These are phyloP conservation scores for Tylopilus rubrobrunneus DNA, from an alignment of 768 basidiomycete species.

Conservation along the genomic window DNA sequence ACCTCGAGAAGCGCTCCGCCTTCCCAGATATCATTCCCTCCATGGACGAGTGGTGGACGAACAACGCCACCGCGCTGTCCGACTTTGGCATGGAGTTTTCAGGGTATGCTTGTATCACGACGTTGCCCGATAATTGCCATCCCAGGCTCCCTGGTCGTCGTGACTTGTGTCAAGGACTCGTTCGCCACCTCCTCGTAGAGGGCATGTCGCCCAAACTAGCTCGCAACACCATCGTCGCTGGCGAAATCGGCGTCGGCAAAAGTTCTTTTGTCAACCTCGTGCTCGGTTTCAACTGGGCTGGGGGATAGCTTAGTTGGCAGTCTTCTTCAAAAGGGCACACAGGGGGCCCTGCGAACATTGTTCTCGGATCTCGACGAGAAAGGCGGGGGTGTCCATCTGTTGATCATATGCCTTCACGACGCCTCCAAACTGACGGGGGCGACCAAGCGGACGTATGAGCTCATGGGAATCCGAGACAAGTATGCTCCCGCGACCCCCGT, in stretches of 20 bases:
- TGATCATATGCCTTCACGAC: slow-evolving; percentile 28
- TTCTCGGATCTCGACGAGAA: slow-evolving; percentile 20
- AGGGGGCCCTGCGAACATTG: slow-evolving; percentile 18
- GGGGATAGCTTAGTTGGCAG: slow-evolving; percentile 16
- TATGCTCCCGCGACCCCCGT: slow-evolving; percentile 19
- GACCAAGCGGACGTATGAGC: slow-evolving; percentile 18
- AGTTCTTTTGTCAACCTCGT: slow-evolving; percentile 21
- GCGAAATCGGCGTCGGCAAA: too few relatives aligned
- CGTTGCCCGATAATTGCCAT: slow-evolving; percentile 19
- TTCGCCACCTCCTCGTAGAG: slow-evolving; percentile 13
- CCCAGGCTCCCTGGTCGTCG: slow-evolving; percentile 19
- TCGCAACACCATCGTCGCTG: too few relatives aligned
- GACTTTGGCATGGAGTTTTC: slow-evolving; percentile 31
- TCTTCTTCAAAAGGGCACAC: slow-evolving; percentile 16
- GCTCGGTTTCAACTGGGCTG: background rate
- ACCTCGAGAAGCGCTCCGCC: slow-evolving; percentile 30
- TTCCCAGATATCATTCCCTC: slow-evolving; percentile 16
- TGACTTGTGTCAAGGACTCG: slow-evolving; percentile 14
- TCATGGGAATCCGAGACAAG: slow-evolving; percentile 15
- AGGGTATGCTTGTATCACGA: slow-evolving; percentile 23
- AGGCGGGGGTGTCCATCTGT: slow-evolving; percentile 23
- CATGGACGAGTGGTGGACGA: slow-evolving; percentile 39
- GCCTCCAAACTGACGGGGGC: slow-evolving; percentile 12
- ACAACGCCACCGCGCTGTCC: slow-evolving; percentile 27
- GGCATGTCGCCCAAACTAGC: slow-evolving; percentile 1